Evolutionary conservation across 768 basidiomycete genomes (phyloP), one percentile per base, ranked within the genome.

Genomic region (Suillus lakei): DNA sequence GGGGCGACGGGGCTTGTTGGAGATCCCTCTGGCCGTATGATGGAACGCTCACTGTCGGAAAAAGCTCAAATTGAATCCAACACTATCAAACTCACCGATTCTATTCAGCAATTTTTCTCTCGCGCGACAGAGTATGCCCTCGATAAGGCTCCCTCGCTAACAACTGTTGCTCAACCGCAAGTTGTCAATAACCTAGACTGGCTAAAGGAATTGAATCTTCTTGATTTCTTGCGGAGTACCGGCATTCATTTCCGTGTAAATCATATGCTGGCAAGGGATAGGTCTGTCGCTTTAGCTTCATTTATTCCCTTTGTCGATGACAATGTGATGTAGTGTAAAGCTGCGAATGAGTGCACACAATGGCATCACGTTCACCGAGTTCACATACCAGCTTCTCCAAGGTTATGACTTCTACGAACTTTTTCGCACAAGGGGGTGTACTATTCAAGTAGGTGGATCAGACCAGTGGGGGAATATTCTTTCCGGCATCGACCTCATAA

Each of bases 401-500:
- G 98, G 95, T 13, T 93, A 96, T 78, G 98, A 99, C 78, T 99
- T 98, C 78, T 86, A 91, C 69, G 82, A 89, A 70, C 84, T 99
- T 10, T 80, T 91, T 74, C 82, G 83, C 68, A 75, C 84, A 26
- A 81, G 85, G 61, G 82, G 82, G 5, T 98, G 97, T 76, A 85
- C 86, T 16, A 86, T 98, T 50, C 98, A 99, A 77, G 80, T 99
- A 48, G 98, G 98, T 58, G 98, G 98, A 12, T 96, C 95, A 0
- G 98, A 99, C 76, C 98, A 99, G 76, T 98, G 96, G 93, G 98
- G 98, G 18, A 99, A 99, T 74, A 98, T 99, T 68, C 79, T 97
- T 36, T 92, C 94, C 32, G 98, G 98, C 26, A 82, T 98, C 39
- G 95, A 98, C 63, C 86, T 99, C 64, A 96, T 99, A 71, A 85